These are phyloP conservation scores for Colletotrichum incanum DNA, from an alignment of 2,329 filamentous ascomycete genomes.

Conservation along the genomic window DNA sequence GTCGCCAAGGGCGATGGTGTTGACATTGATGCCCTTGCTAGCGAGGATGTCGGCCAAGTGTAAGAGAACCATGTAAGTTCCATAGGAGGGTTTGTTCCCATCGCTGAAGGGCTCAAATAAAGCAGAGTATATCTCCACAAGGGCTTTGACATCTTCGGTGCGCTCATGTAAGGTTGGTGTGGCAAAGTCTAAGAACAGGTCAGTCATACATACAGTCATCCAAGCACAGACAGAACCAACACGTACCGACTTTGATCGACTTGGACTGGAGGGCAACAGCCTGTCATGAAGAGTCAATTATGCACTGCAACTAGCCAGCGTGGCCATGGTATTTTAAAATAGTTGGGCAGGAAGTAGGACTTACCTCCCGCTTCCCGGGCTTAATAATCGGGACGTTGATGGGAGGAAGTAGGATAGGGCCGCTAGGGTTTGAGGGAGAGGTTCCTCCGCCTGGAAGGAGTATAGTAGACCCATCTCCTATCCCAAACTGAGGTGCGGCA, in stretches of 20 bases:
- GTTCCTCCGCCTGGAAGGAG: constrained; percentile 10
- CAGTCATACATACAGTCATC: too few relatives aligned
- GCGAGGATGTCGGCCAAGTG: constrained; percentile 43
- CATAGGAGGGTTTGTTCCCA: constrained; percentile 19
- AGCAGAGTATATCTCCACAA: constrained; percentile 4
- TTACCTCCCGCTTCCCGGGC: constrained; percentile 25
- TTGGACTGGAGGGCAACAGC: not conserved
- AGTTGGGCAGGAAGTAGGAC: not conserved
- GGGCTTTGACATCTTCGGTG: constrained; percentile 6
- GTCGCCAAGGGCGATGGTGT: constrained; percentile 32
- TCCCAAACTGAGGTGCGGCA: constrained; percentile 28
- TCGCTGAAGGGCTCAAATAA: not conserved
- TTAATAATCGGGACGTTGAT: not conserved
- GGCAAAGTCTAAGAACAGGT: not conserved
- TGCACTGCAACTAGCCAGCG: too few relatives aligned
- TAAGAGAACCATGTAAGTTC: constrained; percentile 34
- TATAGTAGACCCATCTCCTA: constrained; percentile 27
- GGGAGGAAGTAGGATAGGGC: constrained; percentile 1
- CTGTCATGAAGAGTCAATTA: not conserved
- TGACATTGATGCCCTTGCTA: constrained; percentile 31
- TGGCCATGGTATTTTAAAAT: too few relatives aligned
- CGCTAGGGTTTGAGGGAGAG: not conserved
- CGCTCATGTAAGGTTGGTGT: not conserved
- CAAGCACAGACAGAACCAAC: not conserved
- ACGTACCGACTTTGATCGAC: not conserved